Evolutionary conservation across 2,329 filamentous ascomycete genomes (phyloP), one percentile per base, ranked within the genome.

Genomic region (Incumbomyces lentus): DNA sequence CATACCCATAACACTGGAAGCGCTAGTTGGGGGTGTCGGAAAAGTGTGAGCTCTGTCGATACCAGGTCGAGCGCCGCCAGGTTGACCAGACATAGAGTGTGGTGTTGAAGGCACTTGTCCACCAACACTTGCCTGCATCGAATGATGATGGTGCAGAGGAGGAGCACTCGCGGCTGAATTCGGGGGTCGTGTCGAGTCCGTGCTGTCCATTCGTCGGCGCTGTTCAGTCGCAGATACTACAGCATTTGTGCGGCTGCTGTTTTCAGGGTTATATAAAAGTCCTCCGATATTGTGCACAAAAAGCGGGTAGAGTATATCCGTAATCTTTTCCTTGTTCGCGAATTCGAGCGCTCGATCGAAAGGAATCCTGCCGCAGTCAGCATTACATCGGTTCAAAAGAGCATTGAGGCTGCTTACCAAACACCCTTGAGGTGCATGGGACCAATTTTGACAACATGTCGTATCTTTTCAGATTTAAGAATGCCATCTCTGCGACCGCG

Each of bases 311-410:
- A 96, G 71, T 40, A 89, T 72, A 67, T 96, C 90, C 0, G 92
- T 96, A 54, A 96, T 98, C 70, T 96, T 96, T 68, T 98, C 92
- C 75, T 95, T 96, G 72, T 98, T 98, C 55, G 92, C 92, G 63
- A 98, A 96, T 59, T 96, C 92, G 45, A 98, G 71, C n/a, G 92
- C 92, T 55, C 92, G 83, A 58, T 96, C 92, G 59, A 94, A 96
- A 1, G 92, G 92, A 60, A 98, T 98, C 89, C 89, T 95, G 57
- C 14, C 40, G 14, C 31, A 16, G 36, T 26, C 22, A 26, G 43
- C 43, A 46, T 62, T 49, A 16, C 31, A 47, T 35, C 17, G 32
- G 19, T 45, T 41, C 42, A 39, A 41, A 11, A 40, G 19, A 18
- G 10, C 29, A 38, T 37, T 47, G 6, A 16, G 26, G n/a, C 6